Evolutionary conservation across 164 flowering plant genomes (phyloP).

Genomic region (Liriodendron chinense): DNA sequence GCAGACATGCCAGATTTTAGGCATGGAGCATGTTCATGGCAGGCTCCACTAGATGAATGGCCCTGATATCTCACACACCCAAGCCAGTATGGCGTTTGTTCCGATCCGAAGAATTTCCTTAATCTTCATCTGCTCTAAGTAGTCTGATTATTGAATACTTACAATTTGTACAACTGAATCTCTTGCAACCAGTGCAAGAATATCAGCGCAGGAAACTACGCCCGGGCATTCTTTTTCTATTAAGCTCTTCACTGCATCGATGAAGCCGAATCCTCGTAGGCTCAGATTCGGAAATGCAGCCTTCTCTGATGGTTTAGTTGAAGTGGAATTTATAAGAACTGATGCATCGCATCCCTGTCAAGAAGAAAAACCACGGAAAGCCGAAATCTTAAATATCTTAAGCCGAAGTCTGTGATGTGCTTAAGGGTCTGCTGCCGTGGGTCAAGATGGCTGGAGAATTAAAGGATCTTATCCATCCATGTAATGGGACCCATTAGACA

Average conservation of each 20-base stretch:
- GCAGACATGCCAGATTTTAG: too few relatives aligned
- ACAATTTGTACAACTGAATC: constrained; percentile 39
- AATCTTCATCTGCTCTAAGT: background rate
- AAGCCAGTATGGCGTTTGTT: too few relatives aligned
- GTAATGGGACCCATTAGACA: too few relatives aligned
- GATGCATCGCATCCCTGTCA: constrained; percentile 92
- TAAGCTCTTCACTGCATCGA: constrained; percentile 62
- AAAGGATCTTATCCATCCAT: too few relatives aligned
- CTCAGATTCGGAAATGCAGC: constrained; percentile 51
- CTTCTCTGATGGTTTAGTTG: constrained; percentile 55
- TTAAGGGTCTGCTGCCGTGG: too few relatives aligned
- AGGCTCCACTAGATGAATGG: too few relatives aligned
- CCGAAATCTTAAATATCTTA: too few relatives aligned
- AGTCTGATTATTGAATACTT: background rate
- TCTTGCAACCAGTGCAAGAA: constrained; percentile 63
- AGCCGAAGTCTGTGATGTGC: too few relatives aligned
- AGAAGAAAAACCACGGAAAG: background rate
- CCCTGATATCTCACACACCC: too few relatives aligned
- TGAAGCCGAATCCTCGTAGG: constrained; percentile 67
- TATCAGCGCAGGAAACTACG: constrained; percentile 82
- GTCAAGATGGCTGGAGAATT: too few relatives aligned
- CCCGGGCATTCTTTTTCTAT: constrained; percentile 75
- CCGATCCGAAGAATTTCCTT: too few relatives aligned
- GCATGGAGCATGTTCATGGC: too few relatives aligned
- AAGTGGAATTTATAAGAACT: constrained; percentile 55